phyloP scores from a whole-genome alignment of 768 basidiomycete species.

The Hericium alpestre region DNA sequence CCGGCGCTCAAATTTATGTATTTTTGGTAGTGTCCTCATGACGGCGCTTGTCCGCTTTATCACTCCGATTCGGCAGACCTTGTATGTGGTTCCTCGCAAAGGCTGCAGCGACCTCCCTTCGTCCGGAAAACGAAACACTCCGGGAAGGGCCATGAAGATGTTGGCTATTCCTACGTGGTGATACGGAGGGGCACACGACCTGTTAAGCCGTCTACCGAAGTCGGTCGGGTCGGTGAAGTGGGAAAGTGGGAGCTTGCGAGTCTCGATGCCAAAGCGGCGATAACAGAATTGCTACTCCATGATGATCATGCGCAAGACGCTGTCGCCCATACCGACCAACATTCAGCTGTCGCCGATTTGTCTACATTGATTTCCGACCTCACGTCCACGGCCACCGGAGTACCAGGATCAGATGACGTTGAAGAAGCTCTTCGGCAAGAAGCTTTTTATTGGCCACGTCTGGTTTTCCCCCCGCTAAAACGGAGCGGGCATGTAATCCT shows the following conservation, averaged over 20 bases:
- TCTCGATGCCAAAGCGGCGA: slow-evolving; percentile 12
- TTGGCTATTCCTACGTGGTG: slow-evolving; percentile 83
- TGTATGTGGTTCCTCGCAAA: slow-evolving; percentile 78
- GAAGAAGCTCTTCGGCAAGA: slow-evolving; percentile 53
- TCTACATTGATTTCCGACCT: too few species aligned
- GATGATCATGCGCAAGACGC: slow-evolving; percentile 3
- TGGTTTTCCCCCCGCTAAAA: slow-evolving; percentile 89
- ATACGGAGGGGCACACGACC: slow-evolving; percentile 74
- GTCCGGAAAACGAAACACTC: slow-evolving; percentile 84
- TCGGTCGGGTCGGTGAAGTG: slow-evolving; percentile 45
- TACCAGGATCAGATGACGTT: slow-evolving; percentile 25
- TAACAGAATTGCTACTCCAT: slow-evolving; percentile 16
- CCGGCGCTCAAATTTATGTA: background rate
- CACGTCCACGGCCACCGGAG: background rate
- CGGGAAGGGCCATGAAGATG: slow-evolving; percentile 74
- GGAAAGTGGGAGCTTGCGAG: slow-evolving; percentile 35
- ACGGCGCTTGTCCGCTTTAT: slow-evolving; percentile 70
- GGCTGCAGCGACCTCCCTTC: slow-evolving; percentile 78
- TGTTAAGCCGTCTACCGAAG: slow-evolving; percentile 19
- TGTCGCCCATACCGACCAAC: background rate
- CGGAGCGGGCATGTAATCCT: slow-evolving; percentile 84
- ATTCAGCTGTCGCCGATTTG: background rate
- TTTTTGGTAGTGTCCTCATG: slow-evolving; percentile 74
- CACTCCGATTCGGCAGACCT: slow-evolving; percentile 40
- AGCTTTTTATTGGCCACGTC: slow-evolving; percentile 81